Evolutionary conservation across 2,329 filamentous ascomycete species (phyloP), one percentile per base, ranked within the genome.

Genomic region (Arthrobotrys entomopaga): DNA sequence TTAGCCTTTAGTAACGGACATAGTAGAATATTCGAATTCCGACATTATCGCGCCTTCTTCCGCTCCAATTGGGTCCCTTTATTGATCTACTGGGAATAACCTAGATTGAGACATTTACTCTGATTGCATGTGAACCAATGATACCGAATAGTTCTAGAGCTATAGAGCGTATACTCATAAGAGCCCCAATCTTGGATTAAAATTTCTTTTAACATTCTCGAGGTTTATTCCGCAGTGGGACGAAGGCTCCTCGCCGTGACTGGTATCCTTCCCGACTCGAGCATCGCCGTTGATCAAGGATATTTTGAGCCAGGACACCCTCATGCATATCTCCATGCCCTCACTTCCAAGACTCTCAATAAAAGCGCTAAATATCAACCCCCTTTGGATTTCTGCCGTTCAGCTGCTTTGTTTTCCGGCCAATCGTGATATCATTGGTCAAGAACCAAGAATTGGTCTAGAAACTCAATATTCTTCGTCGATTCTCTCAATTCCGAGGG

Each of bases 301-400:
- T 43, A 43, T 19, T 54, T 50, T 20, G 42, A 50, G 16, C 53
- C 56, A 53, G 66, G 57, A 72, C 46, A 43, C 38, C 67, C 50
- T 57, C 22, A 22, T 11, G 46, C 46, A 5, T 22, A 54, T 63
- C 50, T 49, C 57, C 42, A 60, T 53, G 63, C 54, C 48, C 67
- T 65, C 54, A 38, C 54, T 66, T 66, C 50, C 19, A 43, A 57
- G 29, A 29, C 57, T 43, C 43, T 58, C 50, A 57, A 22, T 22
- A 56, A 46, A 48, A 61, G 69, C 69, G 69, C 69, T 73, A 73
- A 73, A 20, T 24, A 73, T 73, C 69, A 49, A 63, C 69, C 56
- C 52, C 54, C 34, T 34, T 10, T 26, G 59, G 53, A 16, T 29
- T 38, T 26, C 57, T 65, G 34, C 46, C 52, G 29, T 59, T 67